Evolutionary conservation across 139 green algal genomes (phyloP).

Genomic region (Zygnema cylindricum): DNA sequence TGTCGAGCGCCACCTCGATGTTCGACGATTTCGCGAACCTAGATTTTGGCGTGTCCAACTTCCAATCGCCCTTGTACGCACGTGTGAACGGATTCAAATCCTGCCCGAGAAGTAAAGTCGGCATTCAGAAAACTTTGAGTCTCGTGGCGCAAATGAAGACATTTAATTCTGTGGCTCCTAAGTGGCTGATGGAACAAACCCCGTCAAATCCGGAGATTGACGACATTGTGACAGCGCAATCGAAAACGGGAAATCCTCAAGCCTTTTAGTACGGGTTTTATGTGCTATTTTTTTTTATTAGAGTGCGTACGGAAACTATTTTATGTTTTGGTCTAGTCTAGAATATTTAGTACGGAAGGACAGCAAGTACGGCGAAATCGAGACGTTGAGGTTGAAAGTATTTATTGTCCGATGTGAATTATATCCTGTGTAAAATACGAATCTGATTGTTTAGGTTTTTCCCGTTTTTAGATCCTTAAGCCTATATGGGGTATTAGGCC

Average conservation of each 20-base stretch:
- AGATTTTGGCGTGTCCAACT: neutral
- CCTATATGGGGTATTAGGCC: too few relatives aligned
- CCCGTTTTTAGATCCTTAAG: too few relatives aligned
- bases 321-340: too few relatives aligned
- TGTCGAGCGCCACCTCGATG: neutral
- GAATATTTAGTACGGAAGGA: too few relatives aligned
- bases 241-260: neutral
- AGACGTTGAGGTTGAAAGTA: too few relatives aligned
- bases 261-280: too few relatives aligned
- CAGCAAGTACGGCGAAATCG: too few relatives aligned
- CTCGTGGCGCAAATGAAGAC: neutral
- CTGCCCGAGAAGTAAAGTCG: conserved; percentile 29
- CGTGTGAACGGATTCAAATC: neutral
- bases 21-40: neutral
- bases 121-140: neutral
- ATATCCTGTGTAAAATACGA: too few relatives aligned
- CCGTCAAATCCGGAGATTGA: neutral
- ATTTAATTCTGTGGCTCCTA: neutral
- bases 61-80: neutral
- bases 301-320: too few relatives aligned
- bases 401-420: too few relatives aligned
- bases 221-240: neutral
- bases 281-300: too few relatives aligned
- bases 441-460: too few relatives aligned
- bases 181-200: neutral